Percentiles rank a stretch among this genome's conserved stretches.
Conservation (phyloP, 768 basidiomycete species). For the Boletus edulis region DNA sequence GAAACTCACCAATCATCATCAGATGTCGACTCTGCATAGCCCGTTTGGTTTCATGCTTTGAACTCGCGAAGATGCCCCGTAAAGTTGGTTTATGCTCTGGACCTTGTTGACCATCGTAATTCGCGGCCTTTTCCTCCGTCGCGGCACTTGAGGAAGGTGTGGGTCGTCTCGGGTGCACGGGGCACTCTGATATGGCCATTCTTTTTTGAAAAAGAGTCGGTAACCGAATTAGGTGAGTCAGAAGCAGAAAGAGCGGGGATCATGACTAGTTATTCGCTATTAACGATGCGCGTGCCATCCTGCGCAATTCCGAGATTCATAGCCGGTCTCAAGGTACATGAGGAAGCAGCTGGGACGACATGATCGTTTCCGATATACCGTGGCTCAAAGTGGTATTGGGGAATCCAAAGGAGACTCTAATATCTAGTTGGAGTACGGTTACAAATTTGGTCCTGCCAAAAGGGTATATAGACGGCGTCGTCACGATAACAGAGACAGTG, state of each 20-base stretch:
- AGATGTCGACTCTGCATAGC: constrained; percentile 41
- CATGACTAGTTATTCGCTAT: background rate
- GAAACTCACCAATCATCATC: constrained; percentile 39
- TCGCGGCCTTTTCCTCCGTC: background rate
- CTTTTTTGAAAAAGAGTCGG: too few species aligned
- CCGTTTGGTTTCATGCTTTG: constrained; percentile 33
- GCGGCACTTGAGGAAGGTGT: background rate
- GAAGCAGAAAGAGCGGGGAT: constrained; percentile 1
- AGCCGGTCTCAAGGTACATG: background rate
- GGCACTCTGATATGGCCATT: background rate
- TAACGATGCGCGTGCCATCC: background rate
- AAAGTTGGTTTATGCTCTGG: background rate
- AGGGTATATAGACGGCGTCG: constrained; percentile 22
- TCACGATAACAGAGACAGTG: constrained; percentile 8
- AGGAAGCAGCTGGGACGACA: too few species aligned
- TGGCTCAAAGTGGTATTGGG: too few species aligned
- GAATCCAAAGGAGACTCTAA: background rate
- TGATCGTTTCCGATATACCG: too few species aligned
- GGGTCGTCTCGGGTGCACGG: background rate
- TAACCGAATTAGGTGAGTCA: background rate
- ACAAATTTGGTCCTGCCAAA: constrained; percentile 32
- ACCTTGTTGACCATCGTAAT: background rate
- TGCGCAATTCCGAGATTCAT: background rate
- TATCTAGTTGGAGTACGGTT: constrained; percentile 14
- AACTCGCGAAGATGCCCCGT: constrained; percentile 4